Percentiles rank a stretch among this genome's conserved stretches.
phyloP scores from a whole-genome alignment of 331 rosid genomes.

The Quercus phellos region DNA sequence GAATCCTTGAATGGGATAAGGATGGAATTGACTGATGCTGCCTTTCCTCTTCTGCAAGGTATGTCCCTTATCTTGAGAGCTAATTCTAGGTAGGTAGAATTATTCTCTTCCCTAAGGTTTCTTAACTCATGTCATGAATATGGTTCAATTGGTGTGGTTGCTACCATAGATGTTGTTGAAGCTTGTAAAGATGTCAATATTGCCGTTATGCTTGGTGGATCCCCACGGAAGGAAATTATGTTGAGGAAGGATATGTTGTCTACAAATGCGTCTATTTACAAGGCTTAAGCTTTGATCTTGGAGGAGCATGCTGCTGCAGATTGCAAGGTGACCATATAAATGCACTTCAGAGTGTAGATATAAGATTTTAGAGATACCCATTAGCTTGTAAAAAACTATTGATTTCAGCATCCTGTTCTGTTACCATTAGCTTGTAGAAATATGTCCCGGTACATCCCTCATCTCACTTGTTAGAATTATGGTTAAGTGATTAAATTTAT shows the following conservation, averaged over 20 bases:
- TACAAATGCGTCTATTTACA: slow-evolving; percentile 61
- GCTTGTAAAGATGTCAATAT: too few relatives aligned
- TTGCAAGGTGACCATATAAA: slow-evolving; percentile 43
- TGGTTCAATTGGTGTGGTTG: slow-evolving; percentile 50
- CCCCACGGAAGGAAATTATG: slow-evolving; percentile 68
- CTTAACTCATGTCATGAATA: not conserved
- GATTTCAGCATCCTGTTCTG: too few relatives aligned
- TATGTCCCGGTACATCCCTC: too few relatives aligned
- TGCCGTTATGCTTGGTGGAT: too few relatives aligned
- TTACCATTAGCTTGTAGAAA: too few relatives aligned
- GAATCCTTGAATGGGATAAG: slow-evolving; percentile 63
- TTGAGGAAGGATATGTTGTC: slow-evolving; percentile 79
- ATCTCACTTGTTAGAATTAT: too few relatives aligned
- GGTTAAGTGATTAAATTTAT: too few relatives aligned
- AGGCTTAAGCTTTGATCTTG: slow-evolving; percentile 20
- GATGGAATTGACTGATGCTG: slow-evolving; percentile 70
- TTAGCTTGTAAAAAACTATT: too few relatives aligned
- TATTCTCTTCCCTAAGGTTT: not conserved
- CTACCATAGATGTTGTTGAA: slow-evolving; percentile 30
- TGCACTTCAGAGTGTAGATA: not conserved
- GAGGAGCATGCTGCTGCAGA: slow-evolving; percentile 49
- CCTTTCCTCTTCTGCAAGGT: slow-evolving; percentile 63
- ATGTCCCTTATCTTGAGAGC: slow-evolving; percentile 3
- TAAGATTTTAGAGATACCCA: too few relatives aligned
- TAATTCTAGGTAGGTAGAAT: not conserved